Conservation (phyloP, 164 flowering plant species). For the Macadamia tetraphylla region DNA sequence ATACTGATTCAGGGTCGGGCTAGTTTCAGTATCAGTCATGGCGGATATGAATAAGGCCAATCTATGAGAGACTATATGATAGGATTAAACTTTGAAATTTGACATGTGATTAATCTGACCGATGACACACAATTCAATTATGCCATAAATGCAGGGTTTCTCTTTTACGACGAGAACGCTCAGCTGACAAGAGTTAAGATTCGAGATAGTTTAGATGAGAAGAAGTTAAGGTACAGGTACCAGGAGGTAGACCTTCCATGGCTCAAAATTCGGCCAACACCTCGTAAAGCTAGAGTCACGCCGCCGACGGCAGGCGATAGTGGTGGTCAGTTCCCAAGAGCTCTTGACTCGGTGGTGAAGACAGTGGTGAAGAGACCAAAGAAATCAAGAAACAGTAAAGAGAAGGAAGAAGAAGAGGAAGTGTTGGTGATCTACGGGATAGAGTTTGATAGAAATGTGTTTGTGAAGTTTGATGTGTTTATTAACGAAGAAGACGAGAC, state of each 20-base stretch:
- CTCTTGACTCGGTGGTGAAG: constrained; percentile 8
- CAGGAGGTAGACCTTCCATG: constrained; percentile 56
- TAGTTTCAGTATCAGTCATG: too few species aligned
- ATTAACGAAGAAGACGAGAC: constrained; percentile 31
- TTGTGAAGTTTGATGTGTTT: constrained; percentile 35
- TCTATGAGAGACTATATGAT: too few species aligned
- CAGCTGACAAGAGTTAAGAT: constrained; percentile 43
- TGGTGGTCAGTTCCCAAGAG: constrained; percentile 10
- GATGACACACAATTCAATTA: too few species aligned
- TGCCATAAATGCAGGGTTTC: constrained; percentile 6
- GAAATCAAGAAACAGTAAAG: constrained; percentile 16
- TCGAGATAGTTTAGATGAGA: constrained; percentile 39
- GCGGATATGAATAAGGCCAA: too few species aligned
- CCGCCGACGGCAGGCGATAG: background rate
- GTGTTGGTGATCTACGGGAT: constrained; percentile 26
- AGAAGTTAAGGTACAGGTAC: constrained; percentile 38
- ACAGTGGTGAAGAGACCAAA: constrained; percentile 21
- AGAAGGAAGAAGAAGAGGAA: constrained; percentile 32
- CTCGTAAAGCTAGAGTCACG: constrained; percentile 8
- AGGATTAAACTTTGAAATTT: too few species aligned
- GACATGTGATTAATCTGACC: too few species aligned
- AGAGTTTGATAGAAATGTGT: constrained; percentile 2
- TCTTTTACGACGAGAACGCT: constrained; percentile 45
- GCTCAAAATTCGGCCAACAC: constrained; percentile 27
- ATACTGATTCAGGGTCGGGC: too few species aligned